Evolutionary conservation across 495 filamentous ascomycete genomes (phyloP), one percentile per base, ranked within the genome.

Genomic region (Hypoxylon rickii): DNA sequence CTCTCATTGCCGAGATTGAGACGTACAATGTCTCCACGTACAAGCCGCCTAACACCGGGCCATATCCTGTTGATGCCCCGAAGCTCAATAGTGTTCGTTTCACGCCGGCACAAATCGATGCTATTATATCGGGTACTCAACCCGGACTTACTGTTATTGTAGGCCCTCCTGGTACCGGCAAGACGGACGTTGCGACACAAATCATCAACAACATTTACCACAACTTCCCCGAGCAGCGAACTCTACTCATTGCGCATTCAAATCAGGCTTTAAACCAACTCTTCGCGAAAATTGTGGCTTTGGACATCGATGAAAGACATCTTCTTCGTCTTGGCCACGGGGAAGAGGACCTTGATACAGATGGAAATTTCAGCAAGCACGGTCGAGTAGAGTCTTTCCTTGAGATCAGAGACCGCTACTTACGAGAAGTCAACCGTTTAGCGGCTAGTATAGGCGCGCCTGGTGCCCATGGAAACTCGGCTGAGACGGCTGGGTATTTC

Each of bases 171-270:
- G 94, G 94, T 11, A 99, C 94, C 2, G 94, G 94, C 51, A 99
- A 99, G 75, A 99, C 94, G 20, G 94, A 99, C 72, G 95, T 99
- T 48, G 91, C 90, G 19, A 97, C 93, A 2, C 94, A 99, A 69
- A 95, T 97, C 58, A 97, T 99, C 73, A 96, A 90, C 79, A 97
- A 97, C 67, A 88, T 99, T 45, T 99, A 97, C 70, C 95, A 97
- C 75, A 94, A 96, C 73, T 97, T 96, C 68, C 94, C 95, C 12
- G 78, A 81, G 19, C 91, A 99, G 68, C 86, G 92, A 36, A 99
- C 92, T 0, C 75, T 99, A 18, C 84, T 99, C 32, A 86, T 99
- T 58, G 95, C 94, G 8, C 94, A 97, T 71, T 96, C 92, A 71
- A 99, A 99, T 63, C 94, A 99, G 67, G 94, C 94, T 0, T 75